A percentile compares a stretch with the other conserved stretches of the same genome.
Evolutionary conservation across 164 flowering plant species (phyloP).

Genomic region (Nelumbo lutea): DNA sequence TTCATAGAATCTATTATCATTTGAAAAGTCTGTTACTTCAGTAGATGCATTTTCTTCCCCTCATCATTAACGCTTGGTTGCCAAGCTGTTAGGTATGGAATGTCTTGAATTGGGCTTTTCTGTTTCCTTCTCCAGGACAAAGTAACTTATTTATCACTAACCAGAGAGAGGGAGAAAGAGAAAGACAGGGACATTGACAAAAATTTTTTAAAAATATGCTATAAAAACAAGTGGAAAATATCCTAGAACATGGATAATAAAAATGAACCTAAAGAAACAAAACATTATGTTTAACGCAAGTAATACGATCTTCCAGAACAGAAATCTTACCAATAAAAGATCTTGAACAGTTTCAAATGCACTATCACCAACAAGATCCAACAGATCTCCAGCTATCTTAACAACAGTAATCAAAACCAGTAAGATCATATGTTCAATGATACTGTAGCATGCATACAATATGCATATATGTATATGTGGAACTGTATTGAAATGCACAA

Average conservation of each 20-base stretch:
- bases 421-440: background rate
- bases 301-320: conserved; percentile 4
- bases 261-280: background rate
- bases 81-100: too few species aligned
- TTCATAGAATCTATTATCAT: too few species aligned
- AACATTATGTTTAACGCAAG: background rate
- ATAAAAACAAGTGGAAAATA: background rate
- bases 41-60: too few species aligned
- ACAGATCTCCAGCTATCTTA: conserved; percentile 88
- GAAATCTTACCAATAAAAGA: conserved; percentile 58
- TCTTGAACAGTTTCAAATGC: conserved; percentile 92
- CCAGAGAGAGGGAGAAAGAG: too few species aligned
- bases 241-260: background rate
- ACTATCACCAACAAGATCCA: conserved; percentile 91
- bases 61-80: too few species aligned
- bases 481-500: background rate
- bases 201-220: background rate
- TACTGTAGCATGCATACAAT: background rate
- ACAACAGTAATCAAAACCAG: conserved; percentile 8
- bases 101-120: too few species aligned
- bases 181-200: too few species aligned
- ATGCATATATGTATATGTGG: background rate
- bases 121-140: too few species aligned
- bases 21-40: too few species aligned
- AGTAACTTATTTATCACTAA: too few species aligned